Percentiles rank a stretch among this genome's conserved stretches.
Conservation (phyloP, 768 basidiomycete genomes). For the Rubroboletus pulcherrimus region DNA sequence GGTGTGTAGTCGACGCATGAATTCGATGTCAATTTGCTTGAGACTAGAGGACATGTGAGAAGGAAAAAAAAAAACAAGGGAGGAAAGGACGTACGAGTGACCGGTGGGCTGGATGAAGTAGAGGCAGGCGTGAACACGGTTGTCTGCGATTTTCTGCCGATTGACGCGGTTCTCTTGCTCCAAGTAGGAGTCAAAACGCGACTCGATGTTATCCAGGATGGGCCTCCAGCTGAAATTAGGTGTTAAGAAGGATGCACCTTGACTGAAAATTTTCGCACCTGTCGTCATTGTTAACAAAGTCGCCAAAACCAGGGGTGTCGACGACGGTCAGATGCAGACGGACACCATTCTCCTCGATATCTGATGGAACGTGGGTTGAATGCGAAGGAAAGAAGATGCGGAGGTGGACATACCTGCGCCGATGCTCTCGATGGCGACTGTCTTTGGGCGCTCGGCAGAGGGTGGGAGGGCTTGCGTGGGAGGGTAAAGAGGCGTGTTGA, state of each 20-base stretch:
- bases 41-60: conserved; percentile 48
- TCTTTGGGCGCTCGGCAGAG: conserved; percentile 82
- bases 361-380: conserved; percentile 43
- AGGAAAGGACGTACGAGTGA: conserved; percentile 68
- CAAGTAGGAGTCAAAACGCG: conserved; percentile 94
- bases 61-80: too few relatives aligned
- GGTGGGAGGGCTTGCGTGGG: conserved; percentile 83
- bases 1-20: conserved; percentile 96
- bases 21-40: conserved; percentile 98
- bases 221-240: conserved; percentile 81
- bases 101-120: conserved; percentile 99
- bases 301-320: conserved; percentile 98
- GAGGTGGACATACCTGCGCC: conserved; percentile 69
- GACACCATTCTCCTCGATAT: conserved; percentile 98
- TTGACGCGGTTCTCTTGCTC: conserved; percentile 99
- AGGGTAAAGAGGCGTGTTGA: conserved; percentile 94
- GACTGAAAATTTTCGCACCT: conserved; percentile 51
- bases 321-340: conserved; percentile 97
- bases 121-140: conserved; percentile 96
- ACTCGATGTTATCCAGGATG: conserved; percentile 96
- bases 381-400: background rate
- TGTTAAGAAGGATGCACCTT: conserved; percentile 14
- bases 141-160: conserved; percentile 88
- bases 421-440: conserved; percentile 97
- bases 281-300: conserved; percentile 99